Conservation (phyloP, 345 rosid species). For the Salix dunnii region DNA sequence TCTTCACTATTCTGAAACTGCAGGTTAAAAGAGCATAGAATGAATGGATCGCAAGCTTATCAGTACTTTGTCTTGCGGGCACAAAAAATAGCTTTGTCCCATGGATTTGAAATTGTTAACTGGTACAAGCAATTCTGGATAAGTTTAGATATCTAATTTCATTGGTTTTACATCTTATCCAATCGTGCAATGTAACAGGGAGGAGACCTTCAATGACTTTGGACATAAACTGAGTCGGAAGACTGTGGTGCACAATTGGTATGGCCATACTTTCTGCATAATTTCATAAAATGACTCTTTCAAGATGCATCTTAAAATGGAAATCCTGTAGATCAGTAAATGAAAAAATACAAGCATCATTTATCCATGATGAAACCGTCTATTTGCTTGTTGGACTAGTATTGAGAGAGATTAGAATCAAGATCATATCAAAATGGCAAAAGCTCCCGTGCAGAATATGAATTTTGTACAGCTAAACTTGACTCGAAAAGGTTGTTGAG, state of each 20-base stretch:
- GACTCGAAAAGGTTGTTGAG: not conserved
- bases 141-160: not conserved
- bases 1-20: conserved; percentile 3
- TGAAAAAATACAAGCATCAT: not conserved
- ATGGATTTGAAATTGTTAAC: conserved; percentile 63
- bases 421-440: not conserved
- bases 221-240: conserved; percentile 50
- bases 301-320: not conserved
- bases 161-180: conserved; percentile 4
- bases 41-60: conserved; percentile 54
- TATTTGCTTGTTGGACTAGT: not conserved
- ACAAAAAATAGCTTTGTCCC: conserved; percentile 57
- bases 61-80: conserved; percentile 62
- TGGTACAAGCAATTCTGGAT: conserved; percentile 38
- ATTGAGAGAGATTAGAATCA: not conserved
- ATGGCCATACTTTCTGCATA: conserved; percentile 10
- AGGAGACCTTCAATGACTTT: conserved; percentile 75
- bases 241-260: conserved; percentile 79
- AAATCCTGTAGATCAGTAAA: not conserved
- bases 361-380: not conserved
- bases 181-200: conserved; percentile 45
- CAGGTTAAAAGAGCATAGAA: conserved; percentile 46
- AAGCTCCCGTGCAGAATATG: not conserved
- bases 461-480: not conserved
- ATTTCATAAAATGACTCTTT: not conserved